Evolutionary conservation across 1,284 basidiomycete species (phyloP), one percentile per base, ranked within the genome.

Genomic region (Gymnopus androsaceus): DNA sequence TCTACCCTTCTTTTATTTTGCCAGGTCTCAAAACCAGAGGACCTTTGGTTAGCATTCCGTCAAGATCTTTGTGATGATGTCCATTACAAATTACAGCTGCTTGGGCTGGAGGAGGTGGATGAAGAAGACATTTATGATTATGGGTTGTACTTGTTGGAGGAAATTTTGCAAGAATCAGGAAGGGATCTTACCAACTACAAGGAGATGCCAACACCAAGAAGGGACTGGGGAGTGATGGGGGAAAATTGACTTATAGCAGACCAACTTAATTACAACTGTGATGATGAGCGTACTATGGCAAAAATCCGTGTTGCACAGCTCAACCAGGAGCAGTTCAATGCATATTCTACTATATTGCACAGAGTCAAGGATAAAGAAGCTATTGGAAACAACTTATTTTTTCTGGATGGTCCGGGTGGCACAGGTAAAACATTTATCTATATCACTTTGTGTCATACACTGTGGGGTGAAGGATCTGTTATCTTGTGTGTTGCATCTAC

Each of bases 351-450:
- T 1, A 68, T 80, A n/a, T n/a, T n/a, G n/a, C n/a, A n/a, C n/a
- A n/a, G n/a, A n/a, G n/a, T n/a, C n/a, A n/a, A n/a, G n/a, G n/a
- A n/a, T 31, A 50, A 69, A 1, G 27, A 58, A 4, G 71, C 75
- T n/a, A 65, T 74, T 23, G 41, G 63, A 0, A 9, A 65, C 1
- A 23, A 62, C 0, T 1, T 38, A 3, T 71, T 30, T 79, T n/a
- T n/a, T n/a, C n/a, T n/a, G n/a, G n/a, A n/a, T n/a, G n/a, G n/a
- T n/a, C n/a, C n/a, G n/a, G n/a, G 74, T 44, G 79, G 79, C 0
- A 72, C 71, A 55, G 79, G 79, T 1, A 83, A 83, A 56, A 83
- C 78, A 0, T 82, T 72, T 64, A 40, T 81, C 0, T 74, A 74
- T 56, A 78, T 73, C 71, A 4, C 44, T 59, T 0, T 78, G 72